phyloP scores from a whole-genome alignment of 1,284 basidiomycete species.

The Marasmius oreades region DNA sequence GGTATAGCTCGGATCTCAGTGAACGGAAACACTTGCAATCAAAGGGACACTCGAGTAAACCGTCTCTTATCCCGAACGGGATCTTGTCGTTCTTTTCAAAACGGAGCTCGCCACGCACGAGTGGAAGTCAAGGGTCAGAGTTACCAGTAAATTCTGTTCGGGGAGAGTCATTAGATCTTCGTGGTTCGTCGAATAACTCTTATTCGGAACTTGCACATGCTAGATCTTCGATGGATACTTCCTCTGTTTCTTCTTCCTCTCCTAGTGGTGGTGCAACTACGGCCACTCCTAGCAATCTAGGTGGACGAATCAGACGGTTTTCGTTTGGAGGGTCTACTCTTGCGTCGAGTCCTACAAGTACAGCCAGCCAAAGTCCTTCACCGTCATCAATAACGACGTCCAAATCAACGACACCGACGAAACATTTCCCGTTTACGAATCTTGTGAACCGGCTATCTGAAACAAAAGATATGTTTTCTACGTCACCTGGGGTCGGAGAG shows the following conservation, averaged over 20 bases:
- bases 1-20: neutral
- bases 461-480: slow-evolving; percentile 41
- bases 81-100: slow-evolving; percentile 27
- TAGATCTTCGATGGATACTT: neutral
- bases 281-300: neutral
- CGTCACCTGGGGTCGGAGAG: slow-evolving; percentile 43
- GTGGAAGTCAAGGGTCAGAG: neutral
- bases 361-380: too few species aligned
- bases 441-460: slow-evolving; percentile 32
- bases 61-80: slow-evolving; percentile 19
- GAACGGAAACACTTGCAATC: neutral
- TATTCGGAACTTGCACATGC: neutral
- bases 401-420: neutral
- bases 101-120: slow-evolving; percentile 11
- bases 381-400: neutral
- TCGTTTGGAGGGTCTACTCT: neutral
- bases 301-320: neutral
- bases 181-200: neutral
- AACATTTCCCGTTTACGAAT: neutral
- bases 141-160: slow-evolving; percentile 19
- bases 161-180: slow-evolving; percentile 36
- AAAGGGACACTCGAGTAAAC: slow-evolving; percentile 16
- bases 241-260: neutral
- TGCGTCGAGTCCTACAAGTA: too few species aligned
- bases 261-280: neutral